Evolutionary conservation across 306 rosid genomes (phyloP).

Genomic region (Quercus gilva): DNA sequence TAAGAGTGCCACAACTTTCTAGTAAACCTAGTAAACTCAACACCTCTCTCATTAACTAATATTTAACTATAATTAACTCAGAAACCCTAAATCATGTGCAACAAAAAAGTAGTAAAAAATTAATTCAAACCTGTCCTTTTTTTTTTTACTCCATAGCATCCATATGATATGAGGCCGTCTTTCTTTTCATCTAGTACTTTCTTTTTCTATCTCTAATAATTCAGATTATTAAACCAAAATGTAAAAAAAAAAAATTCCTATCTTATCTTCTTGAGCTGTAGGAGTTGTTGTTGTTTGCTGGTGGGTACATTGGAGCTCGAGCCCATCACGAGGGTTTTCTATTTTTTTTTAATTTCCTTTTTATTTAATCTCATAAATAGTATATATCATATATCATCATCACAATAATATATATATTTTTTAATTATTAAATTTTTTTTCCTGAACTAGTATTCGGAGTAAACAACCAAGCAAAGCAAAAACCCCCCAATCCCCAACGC

Average conservation of each 20-base stretch:
- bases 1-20: neutral
- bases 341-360: neutral
- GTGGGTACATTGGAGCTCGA: slow-evolving; percentile 41
- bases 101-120: neutral
- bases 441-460: slow-evolving; percentile 4
- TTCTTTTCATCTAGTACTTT: neutral
- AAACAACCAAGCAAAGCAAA: slow-evolving; percentile 1
- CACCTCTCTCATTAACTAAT: too few relatives aligned
- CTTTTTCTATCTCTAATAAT: too few relatives aligned
- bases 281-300: slow-evolving; percentile 9
- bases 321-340: slow-evolving; percentile 46
- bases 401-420: neutral
- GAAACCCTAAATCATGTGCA: neutral
- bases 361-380: neutral
- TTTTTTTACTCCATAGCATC: neutral
- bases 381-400: neutral
- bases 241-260: slow-evolving; percentile 8
- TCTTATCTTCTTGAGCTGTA: slow-evolving; percentile 41
- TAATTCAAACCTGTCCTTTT: neutral
- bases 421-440: neutral
- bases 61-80: neutral
- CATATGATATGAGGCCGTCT: neutral
- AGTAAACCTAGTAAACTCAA: neutral
- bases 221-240: too few relatives aligned
- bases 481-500: slow-evolving; percentile 28